Percentiles rank a stretch among this genome's conserved stretches.
Evolutionary conservation across 2,329 filamentous ascomycete genomes (phyloP).

Genomic region (Tolypocladium tundrense): DNA sequence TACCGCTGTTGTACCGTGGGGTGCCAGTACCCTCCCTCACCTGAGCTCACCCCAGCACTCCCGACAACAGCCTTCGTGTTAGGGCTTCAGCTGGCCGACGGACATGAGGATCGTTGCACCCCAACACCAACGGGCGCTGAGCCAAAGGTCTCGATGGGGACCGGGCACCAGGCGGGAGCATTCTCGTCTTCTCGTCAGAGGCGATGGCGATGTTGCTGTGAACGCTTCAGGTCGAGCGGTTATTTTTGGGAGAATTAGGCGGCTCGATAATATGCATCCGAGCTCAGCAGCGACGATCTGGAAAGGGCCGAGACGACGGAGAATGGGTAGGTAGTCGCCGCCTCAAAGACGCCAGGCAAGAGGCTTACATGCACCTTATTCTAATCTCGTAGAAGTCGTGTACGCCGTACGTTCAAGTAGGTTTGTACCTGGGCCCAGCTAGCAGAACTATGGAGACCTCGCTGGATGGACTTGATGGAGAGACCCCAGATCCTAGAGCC

Average conservation of each 20-base stretch:
- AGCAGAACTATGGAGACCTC: not conserved
- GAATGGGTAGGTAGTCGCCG: not conserved
- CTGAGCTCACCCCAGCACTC: not conserved
- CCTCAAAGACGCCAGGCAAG: not conserved
- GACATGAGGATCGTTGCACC: not conserved
- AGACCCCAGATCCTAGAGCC: not conserved
- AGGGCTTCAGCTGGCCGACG: not conserved
- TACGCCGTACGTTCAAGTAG: not conserved
- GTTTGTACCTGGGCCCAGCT: not conserved
- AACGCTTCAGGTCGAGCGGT: not conserved
- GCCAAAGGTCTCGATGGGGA: not conserved
- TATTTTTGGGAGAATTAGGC: not conserved
- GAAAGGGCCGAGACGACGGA: not conserved
- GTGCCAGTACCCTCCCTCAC: not conserved
- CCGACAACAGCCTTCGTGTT: not conserved
- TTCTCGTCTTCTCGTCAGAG: not conserved
- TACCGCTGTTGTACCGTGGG: not conserved
- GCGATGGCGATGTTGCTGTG: not conserved
- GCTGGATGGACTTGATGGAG: no score
- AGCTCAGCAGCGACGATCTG: not conserved
- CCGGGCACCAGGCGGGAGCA: not conserved
- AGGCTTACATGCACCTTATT: not conserved
- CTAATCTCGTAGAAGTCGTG: not conserved
- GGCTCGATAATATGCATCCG: not conserved
- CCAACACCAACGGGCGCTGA: not conserved